A percentile compares a stretch with the other conserved stretches of the same genome.
Conservation (phyloP, 768 basidiomycete species). For the Hydnomerulius pinastri region DNA sequence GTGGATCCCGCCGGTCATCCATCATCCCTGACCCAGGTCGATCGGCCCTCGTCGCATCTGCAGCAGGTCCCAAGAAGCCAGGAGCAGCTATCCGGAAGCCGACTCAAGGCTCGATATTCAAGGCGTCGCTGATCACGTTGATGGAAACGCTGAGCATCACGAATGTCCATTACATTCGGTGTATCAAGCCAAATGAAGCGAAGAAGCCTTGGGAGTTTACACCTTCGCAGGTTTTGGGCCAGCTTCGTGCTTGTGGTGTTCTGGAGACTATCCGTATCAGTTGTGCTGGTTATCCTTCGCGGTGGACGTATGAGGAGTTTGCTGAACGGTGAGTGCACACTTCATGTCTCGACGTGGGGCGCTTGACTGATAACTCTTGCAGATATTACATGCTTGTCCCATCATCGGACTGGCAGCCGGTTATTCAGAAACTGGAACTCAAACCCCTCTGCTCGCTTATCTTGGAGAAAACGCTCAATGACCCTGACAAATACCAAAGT, state of each 20-base stretch:
- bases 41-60: constrained; percentile 62
- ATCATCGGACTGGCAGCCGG: constrained; percentile 82
- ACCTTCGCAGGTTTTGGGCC: constrained; percentile 92
- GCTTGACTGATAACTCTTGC: constrained; percentile 16
- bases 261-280: constrained; percentile 98
- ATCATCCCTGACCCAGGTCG: constrained; percentile 88
- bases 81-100: constrained; percentile 83
- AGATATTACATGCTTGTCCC: constrained; percentile 98
- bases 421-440: constrained; percentile 82
- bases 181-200: constrained; percentile 97
- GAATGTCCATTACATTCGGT: constrained; percentile 98
- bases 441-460: constrained; percentile 81
- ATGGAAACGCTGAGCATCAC: constrained; percentile 98
- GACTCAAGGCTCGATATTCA: constrained; percentile 98
- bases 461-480: constrained; percentile 83
- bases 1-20: constrained; percentile 77
- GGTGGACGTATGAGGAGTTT: constrained; percentile 99
- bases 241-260: constrained; percentile 97
- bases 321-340: constrained; percentile 77
- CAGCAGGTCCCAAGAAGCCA: constrained; percentile 55
- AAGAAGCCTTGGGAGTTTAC: constrained; percentile 98
- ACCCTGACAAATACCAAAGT: constrained; percentile 95
- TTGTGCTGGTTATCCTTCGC: constrained; percentile 97
- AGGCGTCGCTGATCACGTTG: constrained; percentile 85
- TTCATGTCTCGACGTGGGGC: constrained; percentile 5